These are phyloP conservation scores for Colletotrichum lini DNA, from an alignment of 2,329 filamentous ascomycete genomes.

Conservation along the genomic window DNA sequence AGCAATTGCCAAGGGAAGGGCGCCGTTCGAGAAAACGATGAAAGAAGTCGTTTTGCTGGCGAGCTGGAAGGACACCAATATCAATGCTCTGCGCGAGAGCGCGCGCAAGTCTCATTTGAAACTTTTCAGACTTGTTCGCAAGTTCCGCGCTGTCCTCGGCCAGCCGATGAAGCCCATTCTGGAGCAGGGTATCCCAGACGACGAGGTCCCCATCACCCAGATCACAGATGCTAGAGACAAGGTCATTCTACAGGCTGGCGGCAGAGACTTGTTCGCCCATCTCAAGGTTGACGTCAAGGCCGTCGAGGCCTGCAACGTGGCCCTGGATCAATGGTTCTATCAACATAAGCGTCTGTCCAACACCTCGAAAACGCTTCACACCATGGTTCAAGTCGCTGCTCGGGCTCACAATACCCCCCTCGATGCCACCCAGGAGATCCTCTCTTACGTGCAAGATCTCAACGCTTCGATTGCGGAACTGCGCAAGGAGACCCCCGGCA, in stretches of 20 bases:
- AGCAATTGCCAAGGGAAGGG: conserved; percentile 76
- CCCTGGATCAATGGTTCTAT: conserved; percentile 57
- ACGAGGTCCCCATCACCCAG: conserved; percentile 44
- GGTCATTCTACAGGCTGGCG: conserved; percentile 2
- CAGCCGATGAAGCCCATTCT: conserved; percentile 80
- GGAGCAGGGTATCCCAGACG: conserved; percentile 71
- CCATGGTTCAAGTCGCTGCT: conserved; percentile 77
- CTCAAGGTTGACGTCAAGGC: conserved; percentile 43
- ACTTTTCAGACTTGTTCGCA: conserved; percentile 90
- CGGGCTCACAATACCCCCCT: conserved; percentile 18
- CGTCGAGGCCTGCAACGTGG: conserved; percentile 51
- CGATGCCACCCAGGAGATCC: conserved; percentile 56
- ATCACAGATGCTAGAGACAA: conserved; percentile 45
- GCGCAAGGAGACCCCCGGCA: conserved; percentile 84
- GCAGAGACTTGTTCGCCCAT: conserved; percentile 37
- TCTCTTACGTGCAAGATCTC: conserved; percentile 78
- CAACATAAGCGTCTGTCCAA: conserved; percentile 79
- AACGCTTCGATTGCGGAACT: conserved; percentile 79
- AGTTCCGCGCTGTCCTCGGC: conserved; percentile 85
- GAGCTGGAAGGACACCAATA: conserved; percentile 99
- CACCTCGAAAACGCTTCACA: conserved; percentile 76
- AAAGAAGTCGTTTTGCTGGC: conserved; percentile 93
- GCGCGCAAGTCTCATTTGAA: conserved; percentile 92
- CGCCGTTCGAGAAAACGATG: conserved; percentile 89
- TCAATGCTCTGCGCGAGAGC: conserved; percentile 89